These are phyloP conservation scores for Tricholoma matsutake DNA, from an alignment of 768 basidiomycete genomes.

Conservation along the genomic window DNA sequence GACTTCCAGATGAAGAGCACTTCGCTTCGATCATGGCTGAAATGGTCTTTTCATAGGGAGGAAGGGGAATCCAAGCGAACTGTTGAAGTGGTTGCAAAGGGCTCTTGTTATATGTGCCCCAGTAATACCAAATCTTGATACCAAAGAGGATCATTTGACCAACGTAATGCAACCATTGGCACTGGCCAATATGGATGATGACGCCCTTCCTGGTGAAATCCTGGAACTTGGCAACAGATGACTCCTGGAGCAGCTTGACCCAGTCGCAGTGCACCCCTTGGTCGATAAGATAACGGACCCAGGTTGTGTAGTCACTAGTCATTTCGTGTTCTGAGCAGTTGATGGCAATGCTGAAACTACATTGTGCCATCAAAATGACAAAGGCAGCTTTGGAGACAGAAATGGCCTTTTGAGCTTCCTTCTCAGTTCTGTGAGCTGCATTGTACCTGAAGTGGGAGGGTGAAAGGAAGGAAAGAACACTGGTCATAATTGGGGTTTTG, in stretches of 20 bases:
- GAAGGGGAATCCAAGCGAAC: background rate
- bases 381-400: background rate
- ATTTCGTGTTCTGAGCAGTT: background rate
- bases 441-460: background rate
- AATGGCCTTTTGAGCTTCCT: background rate
- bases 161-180: constrained; percentile 1
- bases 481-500: background rate
- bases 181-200: background rate
- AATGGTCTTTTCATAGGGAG: background rate
- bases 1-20: background rate
- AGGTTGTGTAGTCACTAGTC: background rate
- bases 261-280: background rate
- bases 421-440: background rate
- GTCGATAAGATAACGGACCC: background rate
- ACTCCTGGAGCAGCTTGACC: background rate
- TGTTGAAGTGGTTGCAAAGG: background rate
- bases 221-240: background rate
- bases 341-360: background rate
- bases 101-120: background rate
- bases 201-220: background rate
- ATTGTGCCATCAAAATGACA: background rate
- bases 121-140: background rate
- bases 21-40: background rate
- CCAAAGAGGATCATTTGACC: background rate
- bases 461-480: background rate